These are phyloP conservation scores for Sarcodon aspratus DNA, from an alignment of 768 basidiomycete genomes.

Conservation along the genomic window DNA sequence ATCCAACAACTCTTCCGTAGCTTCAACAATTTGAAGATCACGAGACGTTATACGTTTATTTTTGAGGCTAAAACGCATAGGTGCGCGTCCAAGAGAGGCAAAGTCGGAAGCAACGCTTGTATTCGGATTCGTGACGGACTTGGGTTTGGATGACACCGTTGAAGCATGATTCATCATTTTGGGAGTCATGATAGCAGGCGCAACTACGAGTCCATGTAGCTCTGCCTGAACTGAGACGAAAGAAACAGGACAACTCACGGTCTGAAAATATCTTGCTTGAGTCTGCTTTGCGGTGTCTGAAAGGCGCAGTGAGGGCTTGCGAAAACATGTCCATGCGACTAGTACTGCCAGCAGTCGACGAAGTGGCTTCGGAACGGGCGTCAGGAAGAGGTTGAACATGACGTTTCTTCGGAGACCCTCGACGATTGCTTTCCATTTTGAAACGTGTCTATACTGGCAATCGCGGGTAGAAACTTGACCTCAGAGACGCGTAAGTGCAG, in stretches of 20 bases:
- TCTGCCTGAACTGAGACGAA: neutral
- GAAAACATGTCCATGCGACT: constrained; percentile 52
- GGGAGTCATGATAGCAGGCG: constrained; percentile 85
- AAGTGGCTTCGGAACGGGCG: neutral
- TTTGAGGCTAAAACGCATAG: constrained; percentile 54
- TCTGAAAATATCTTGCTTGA: constrained; percentile 67
- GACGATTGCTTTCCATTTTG: neutral
- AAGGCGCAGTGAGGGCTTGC: constrained; percentile 62
- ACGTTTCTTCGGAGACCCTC: neutral
- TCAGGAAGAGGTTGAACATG: neutral
- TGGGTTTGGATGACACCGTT: constrained; percentile 46
- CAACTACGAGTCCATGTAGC: constrained; percentile 34
- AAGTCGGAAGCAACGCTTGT: constrained; percentile 44
- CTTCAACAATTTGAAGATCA: constrained; percentile 77
- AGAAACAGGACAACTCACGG: constrained; percentile 32
- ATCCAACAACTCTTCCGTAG: constrained; percentile 62
- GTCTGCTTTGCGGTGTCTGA: constrained; percentile 48
- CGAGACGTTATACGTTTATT: constrained; percentile 66
- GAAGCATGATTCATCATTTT: constrained; percentile 65
- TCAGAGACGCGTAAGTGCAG: too few relatives aligned
- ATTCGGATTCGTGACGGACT: constrained; percentile 21
- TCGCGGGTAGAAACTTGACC: too few relatives aligned
- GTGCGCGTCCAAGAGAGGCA: constrained; percentile 70
- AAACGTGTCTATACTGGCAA: neutral
- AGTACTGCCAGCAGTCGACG: constrained; percentile 1